Conservation (phyloP, 2,329 filamentous ascomycete species). For the Drechslera avenae region DNA sequence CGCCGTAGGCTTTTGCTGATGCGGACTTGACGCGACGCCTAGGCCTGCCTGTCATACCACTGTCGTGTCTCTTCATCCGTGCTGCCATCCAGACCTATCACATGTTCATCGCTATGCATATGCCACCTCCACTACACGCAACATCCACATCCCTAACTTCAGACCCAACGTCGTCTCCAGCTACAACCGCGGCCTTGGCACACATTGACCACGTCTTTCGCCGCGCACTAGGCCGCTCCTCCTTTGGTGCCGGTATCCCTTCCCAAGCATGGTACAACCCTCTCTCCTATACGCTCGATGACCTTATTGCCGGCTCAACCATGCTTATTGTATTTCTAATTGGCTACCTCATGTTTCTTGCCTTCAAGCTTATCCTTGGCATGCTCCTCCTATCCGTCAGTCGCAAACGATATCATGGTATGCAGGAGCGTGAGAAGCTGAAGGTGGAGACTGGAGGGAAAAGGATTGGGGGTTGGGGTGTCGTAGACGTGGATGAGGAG, state of each 20-base stretch:
- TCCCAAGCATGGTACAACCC: slow-evolving; percentile 40
- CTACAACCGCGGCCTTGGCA: slow-evolving; percentile 76
- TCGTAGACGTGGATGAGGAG: slow-evolving; percentile 88
- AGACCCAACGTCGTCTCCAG: slow-evolving; percentile 66
- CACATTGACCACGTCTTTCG: slow-evolving; percentile 79
- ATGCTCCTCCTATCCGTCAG: slow-evolving; percentile 85
- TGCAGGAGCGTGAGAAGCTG: slow-evolving; percentile 71
- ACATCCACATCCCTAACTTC: slow-evolving; percentile 68
- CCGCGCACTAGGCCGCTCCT: slow-evolving; percentile 74
- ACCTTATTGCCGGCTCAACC: slow-evolving; percentile 75
- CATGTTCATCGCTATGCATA: slow-evolving; percentile 91
- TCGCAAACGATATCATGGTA: slow-evolving; percentile 75
- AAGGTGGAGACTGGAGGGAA: slow-evolving; percentile 70
- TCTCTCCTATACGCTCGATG: slow-evolving; percentile 66
- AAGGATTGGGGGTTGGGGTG: slow-evolving; percentile 79
- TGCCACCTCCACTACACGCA: slow-evolving; percentile 74
- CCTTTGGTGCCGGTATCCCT: slow-evolving; percentile 57
- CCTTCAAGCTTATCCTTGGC: slow-evolving; percentile 80
- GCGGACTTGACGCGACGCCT: slow-evolving; percentile 88
- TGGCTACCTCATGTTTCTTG: slow-evolving; percentile 81
- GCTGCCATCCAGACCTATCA: slow-evolving; percentile 95
- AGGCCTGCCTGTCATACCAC: slow-evolving; percentile 86
- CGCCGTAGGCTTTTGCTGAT: slow-evolving; percentile 76
- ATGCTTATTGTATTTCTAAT: slow-evolving; percentile 86
- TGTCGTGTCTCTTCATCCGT: slow-evolving; percentile 93